A percentile compares a stretch with the other conserved stretches of the same genome.
Conservation (phyloP, 306 rosid genomes). For the Rosa multiflora region DNA sequence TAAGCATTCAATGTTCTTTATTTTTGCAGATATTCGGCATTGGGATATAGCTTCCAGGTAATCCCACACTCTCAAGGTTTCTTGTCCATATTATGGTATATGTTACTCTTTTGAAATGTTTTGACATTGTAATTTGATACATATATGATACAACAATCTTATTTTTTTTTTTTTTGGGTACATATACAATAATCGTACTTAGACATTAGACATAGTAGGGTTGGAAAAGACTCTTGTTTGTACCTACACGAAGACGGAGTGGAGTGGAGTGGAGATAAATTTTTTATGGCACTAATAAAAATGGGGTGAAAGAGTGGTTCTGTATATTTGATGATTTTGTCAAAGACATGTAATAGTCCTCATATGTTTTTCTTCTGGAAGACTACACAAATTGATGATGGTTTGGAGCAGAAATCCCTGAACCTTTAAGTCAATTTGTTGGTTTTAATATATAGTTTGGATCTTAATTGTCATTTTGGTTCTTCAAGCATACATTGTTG, state of each 20-base stretch:
- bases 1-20: neutral
- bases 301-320: constrained; percentile 1
- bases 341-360: neutral
- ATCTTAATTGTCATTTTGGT: neutral
- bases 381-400: neutral
- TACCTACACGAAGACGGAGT: neutral
- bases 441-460: neutral
- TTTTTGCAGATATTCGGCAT: constrained; percentile 77
- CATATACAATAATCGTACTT: neutral
- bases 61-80: constrained; percentile 1
- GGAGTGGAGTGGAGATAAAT: neutral
- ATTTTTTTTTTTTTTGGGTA: neutral
- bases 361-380: neutral
- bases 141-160: neutral
- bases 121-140: neutral
- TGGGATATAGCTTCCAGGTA: constrained; percentile 95
- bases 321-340: neutral
- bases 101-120: neutral
- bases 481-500: constrained; percentile 11
- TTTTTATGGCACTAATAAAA: neutral
- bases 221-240: neutral
- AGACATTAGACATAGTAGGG: neutral
- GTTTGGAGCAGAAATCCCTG: neutral
- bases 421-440: neutral
- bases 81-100: neutral